phyloP scores from a whole-genome alignment of 73 alveolate genomes.

The Paramecium pentaurelia region DNA sequence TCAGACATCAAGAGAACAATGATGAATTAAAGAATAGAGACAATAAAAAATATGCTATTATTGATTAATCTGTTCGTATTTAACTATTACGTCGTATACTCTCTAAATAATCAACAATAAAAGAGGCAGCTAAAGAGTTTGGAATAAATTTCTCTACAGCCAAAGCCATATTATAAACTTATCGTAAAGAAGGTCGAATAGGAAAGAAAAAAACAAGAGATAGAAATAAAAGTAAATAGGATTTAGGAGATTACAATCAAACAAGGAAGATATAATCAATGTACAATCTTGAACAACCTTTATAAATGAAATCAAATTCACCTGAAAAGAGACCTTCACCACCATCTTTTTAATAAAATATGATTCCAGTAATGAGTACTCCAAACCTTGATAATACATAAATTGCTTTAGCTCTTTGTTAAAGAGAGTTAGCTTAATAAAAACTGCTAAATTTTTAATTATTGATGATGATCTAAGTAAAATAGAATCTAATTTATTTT shows the following conservation, averaged over 20 bases:
- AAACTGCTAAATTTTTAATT: not conserved
- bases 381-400: conserved; percentile 2
- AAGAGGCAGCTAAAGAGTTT: conserved; percentile 59
- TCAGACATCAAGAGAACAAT: not conserved
- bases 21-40: not conserved
- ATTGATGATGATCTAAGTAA: conserved; percentile 15
- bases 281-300: conserved; percentile 4
- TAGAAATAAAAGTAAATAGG: conserved; percentile 10
- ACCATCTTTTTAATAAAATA: not conserved
- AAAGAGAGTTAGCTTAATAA: conserved; percentile 11
- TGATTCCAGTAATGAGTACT: not conserved
- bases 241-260: not conserved
- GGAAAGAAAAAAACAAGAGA: conserved; percentile 60
- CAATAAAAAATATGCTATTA: conserved; percentile 1
- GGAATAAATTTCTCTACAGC: conserved; percentile 61
- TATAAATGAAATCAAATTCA: not conserved
- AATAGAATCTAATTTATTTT: not conserved
- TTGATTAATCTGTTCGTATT: not conserved
- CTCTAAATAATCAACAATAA: conserved; percentile 44
- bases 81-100: not conserved
- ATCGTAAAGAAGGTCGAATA: conserved; percentile 55
- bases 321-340: not conserved
- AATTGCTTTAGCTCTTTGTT: conserved; percentile 7
- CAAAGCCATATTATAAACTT: conserved; percentile 54
- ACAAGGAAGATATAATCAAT: conserved; percentile 3